phyloP scores from a whole-genome alignment of 2,329 filamentous ascomycete genomes.

The Orbilia brochopaga region DNA sequence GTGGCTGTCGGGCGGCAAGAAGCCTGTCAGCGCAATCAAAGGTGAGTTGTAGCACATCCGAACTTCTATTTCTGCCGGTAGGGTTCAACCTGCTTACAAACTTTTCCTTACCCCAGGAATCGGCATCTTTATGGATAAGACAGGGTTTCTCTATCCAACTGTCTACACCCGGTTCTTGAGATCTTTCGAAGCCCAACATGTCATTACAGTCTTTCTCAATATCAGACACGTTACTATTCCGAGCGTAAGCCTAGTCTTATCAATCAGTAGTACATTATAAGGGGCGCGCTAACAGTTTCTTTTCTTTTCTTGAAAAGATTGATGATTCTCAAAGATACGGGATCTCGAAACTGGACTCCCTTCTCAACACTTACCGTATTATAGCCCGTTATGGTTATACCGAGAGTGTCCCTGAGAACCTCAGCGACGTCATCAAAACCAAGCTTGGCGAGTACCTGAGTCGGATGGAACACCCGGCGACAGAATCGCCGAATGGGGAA shows the following conservation, averaged over 20 bases:
- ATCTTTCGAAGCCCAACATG: constrained; percentile 72
- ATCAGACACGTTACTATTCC: constrained; percentile 63
- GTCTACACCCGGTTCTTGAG: constrained; percentile 75
- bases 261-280: neutral
- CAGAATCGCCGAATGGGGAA: constrained; percentile 12
- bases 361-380: constrained; percentile 72
- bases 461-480: constrained; percentile 7
- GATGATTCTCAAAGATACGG: constrained; percentile 60
- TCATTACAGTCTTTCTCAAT: constrained; percentile 77
- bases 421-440: constrained; percentile 60
- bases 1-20: constrained; percentile 34
- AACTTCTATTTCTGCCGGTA: constrained; percentile 6
- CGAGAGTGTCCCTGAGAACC: constrained; percentile 71
- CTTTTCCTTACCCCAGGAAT: constrained; percentile 60
- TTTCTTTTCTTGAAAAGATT: constrained; percentile 53
- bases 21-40: constrained; percentile 38
- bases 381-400: constrained; percentile 75
- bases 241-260: constrained; percentile 49
- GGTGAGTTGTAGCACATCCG: constrained; percentile 12
- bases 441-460: constrained; percentile 28
- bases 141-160: constrained; percentile 68
- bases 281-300: neutral
- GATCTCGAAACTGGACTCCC: constrained; percentile 59
- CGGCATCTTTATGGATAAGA: constrained; percentile 80
- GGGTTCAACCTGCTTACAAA: neutral